Evolutionary conservation across 2,329 filamentous ascomycete genomes (phyloP).

Genomic region (Colletotrichum sidae): DNA sequence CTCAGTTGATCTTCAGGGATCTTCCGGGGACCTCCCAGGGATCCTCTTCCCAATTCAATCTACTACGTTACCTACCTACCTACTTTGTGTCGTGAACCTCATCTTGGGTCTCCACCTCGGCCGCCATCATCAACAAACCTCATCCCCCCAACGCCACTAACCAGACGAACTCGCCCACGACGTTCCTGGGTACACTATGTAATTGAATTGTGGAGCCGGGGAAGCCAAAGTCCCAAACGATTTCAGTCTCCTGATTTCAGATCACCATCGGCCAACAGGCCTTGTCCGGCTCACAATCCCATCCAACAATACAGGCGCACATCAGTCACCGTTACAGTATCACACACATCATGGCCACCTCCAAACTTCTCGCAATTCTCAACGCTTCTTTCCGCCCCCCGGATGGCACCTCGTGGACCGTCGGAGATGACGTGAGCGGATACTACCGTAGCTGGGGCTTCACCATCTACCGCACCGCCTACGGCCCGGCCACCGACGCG

Average conservation of each 20-base stretch:
- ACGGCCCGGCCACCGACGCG: constrained; percentile 1
- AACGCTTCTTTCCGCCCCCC: constrained; percentile 3
- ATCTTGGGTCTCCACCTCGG: no score
- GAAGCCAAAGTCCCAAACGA: background rate
- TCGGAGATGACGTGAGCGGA: constrained; percentile 1
- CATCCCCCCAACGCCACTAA: no score
- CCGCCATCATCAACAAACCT: no score
- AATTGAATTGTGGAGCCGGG: no score
- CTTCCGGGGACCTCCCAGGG: no score
- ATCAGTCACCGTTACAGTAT: background rate
- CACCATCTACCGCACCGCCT: constrained; percentile 17
- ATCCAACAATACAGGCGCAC: background rate
- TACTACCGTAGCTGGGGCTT: constrained; percentile 10
- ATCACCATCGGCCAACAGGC: background rate
- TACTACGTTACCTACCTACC: no score
- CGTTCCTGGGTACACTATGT: no score
- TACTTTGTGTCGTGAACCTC: no score
- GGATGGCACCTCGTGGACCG: background rate
- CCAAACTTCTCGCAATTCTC: background rate
- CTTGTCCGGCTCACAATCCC: background rate
- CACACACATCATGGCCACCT: constrained; percentile 3
- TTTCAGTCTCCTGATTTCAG: background rate
- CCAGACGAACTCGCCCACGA: no score
- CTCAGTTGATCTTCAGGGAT: no score
- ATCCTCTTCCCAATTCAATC: no score